phyloP scores from a whole-genome alignment of 768 basidiomycete genomes.

The Russula vinacea region DNA sequence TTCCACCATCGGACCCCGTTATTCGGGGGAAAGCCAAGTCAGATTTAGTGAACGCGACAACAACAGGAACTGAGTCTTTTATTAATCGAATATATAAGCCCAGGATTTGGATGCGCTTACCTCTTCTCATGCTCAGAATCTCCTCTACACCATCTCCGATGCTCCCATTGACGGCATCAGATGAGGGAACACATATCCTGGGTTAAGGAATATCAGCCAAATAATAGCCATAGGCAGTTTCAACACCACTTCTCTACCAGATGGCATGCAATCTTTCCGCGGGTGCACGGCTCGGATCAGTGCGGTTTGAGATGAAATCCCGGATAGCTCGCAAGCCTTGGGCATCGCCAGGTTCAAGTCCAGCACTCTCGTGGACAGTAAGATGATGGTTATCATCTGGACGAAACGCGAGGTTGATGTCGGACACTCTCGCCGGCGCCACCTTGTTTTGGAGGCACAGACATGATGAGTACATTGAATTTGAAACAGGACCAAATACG shows the following conservation, averaged over 20 bases:
- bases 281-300: neutral
- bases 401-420: constrained; percentile 7
- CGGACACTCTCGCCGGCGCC: neutral
- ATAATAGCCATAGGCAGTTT: neutral
- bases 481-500: neutral
- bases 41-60: constrained; percentile 18
- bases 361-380: constrained; percentile 13
- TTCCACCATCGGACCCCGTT: neutral
- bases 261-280: constrained; percentile 7
- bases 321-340: constrained; percentile 6
- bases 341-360: neutral
- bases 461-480: neutral
- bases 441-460: neutral
- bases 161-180: neutral
- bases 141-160: constrained; percentile 9
- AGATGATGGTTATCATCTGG: constrained; percentile 2
- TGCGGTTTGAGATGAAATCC: constrained; percentile 9
- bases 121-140: constrained; percentile 5
- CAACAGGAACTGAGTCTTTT: neutral
- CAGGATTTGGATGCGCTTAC: neutral
- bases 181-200: constrained; percentile 14
- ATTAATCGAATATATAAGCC: too few species aligned
- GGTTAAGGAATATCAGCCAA: neutral
- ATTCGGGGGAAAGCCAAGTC: neutral
- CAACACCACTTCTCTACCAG: neutral